These are phyloP conservation scores for Malus hybrid DNA, from an alignment of 331 rosid genomes.

Conservation along the genomic window DNA sequence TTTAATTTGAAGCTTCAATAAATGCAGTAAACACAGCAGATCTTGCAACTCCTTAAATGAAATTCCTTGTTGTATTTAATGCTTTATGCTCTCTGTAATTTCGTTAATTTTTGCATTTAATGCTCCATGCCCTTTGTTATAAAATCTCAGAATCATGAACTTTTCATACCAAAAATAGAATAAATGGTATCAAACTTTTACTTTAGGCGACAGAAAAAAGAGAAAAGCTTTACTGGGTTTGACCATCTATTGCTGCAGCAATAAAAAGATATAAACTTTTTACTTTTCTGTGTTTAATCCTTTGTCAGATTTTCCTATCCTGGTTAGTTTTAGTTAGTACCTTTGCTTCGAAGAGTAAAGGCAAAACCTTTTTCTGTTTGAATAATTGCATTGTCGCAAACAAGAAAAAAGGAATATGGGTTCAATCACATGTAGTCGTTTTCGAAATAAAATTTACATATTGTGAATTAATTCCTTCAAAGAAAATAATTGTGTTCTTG, in stretches of 20 bases:
- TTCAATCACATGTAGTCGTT: background rate
- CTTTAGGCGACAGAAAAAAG: background rate
- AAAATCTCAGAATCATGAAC: background rate
- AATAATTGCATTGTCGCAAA: background rate
- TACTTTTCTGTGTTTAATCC: slow-evolving; percentile 8
- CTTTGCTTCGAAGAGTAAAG: background rate
- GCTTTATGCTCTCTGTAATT: background rate
- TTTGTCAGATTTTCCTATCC: background rate
- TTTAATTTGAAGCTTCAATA: slow-evolving; percentile 4
- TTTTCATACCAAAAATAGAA: background rate
- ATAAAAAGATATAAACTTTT: background rate
- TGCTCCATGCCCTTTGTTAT: background rate
- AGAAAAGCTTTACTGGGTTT: slow-evolving; percentile 6
- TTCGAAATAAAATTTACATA: background rate
- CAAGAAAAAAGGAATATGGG: background rate
- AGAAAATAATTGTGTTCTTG: too few species aligned
- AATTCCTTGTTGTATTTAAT: slow-evolving; percentile 1
- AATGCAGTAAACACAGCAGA: slow-evolving; percentile 10
- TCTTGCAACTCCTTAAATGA: slow-evolving; percentile 10
- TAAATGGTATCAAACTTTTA: background rate
- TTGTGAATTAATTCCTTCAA: too few species aligned
- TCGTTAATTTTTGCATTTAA: background rate
- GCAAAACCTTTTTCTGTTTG: background rate
- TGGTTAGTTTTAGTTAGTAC: background rate
- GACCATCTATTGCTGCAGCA: background rate